phyloP scores from a whole-genome alignment of 1,284 basidiomycete species.

The Malassezia equina region DNA sequence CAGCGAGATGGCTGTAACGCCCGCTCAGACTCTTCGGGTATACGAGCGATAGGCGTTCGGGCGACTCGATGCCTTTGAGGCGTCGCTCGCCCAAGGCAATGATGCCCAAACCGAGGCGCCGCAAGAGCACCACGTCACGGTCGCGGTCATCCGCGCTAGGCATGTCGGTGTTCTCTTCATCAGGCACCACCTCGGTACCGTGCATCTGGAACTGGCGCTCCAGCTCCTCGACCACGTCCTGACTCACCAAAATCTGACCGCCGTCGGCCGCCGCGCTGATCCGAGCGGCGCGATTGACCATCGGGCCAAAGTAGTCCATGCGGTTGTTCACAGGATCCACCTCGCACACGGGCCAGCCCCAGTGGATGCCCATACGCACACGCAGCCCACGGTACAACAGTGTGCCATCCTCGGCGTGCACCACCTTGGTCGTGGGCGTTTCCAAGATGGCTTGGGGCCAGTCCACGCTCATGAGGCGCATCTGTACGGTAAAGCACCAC shows the following conservation, averaged over 20 bases:
- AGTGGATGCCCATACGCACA: constrained; percentile 96
- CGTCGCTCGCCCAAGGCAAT: constrained; percentile 76
- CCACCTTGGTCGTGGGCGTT: constrained; percentile 77
- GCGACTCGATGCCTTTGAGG: constrained; percentile 75
- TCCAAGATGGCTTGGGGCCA: constrained; percentile 95
- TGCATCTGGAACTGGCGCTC: constrained; percentile 31
- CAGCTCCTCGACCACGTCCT: constrained; percentile 58
- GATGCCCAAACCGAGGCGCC: constrained; percentile 64
- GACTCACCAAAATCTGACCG: constrained; percentile 87
- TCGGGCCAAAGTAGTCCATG: constrained; percentile 63
- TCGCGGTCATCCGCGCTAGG: constrained; percentile 42
- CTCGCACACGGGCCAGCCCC: constrained; percentile 81
- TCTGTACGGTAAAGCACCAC: constrained; percentile 84
- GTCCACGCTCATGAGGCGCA: constrained; percentile 68
- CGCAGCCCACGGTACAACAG: constrained; percentile 79
- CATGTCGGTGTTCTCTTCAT: not conserved
- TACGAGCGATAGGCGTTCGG: constrained; percentile 69
- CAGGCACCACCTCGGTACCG: constrained; percentile 1
- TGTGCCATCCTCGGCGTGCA: constrained; percentile 61
- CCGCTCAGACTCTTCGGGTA: constrained; percentile 70
- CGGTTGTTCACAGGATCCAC: constrained; percentile 83
- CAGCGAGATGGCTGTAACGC: constrained; percentile 52
- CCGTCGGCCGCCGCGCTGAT: constrained; percentile 76
- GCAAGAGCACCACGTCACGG: constrained; percentile 59
- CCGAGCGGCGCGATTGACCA: constrained; percentile 60